Percentiles rank a stretch among this genome's conserved stretches.
These are phyloP conservation scores for Thyridium curvatum DNA, from an alignment of 2,329 filamentous ascomycete species.

Conservation along the genomic window DNA sequence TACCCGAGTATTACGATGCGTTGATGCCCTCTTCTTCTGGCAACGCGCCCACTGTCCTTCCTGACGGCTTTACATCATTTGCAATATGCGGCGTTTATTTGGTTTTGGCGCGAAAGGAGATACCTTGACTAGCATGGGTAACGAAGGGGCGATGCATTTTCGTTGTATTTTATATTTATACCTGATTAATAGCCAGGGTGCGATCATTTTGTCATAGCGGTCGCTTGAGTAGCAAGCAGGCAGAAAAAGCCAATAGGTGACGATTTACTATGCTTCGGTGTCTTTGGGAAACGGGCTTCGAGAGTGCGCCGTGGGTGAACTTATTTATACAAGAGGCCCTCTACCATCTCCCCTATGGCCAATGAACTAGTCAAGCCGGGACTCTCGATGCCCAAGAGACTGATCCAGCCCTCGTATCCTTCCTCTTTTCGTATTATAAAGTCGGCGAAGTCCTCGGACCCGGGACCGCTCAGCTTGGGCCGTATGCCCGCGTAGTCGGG, in stretches of 20 bases:
- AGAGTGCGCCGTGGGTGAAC: background rate
- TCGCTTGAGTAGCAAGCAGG: constrained; percentile 1
- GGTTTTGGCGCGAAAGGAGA: constrained; percentile 1
- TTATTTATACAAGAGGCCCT: constrained; percentile 38
- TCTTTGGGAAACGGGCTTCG: no score
- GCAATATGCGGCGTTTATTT: constrained; percentile 2
- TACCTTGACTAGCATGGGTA: no score
- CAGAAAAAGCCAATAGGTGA: no score
- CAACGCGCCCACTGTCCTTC: no score
- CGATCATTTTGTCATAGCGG: background rate
- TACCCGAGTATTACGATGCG: constrained; percentile 49
- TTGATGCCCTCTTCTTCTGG: constrained; percentile 24
- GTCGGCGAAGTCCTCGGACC: constrained; percentile 66
- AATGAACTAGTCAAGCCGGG: constrained; percentile 82
- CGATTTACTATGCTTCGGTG: no score
- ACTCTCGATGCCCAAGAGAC: constrained; percentile 88
- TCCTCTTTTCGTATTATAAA: constrained; percentile 76
- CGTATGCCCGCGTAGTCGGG: constrained; percentile 90
- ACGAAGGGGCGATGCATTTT: no score
- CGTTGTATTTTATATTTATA: no score
- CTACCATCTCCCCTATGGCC: constrained; percentile 77
- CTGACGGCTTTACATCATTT: background rate
- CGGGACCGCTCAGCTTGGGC: constrained; percentile 65
- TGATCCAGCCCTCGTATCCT: constrained; percentile 77
- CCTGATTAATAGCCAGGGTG: no score